A percentile compares a stretch with the other conserved stretches of the same genome.
phyloP scores from a whole-genome alignment of 176 grass and related monocot species.

The Miscanthus lutarioriparius region DNA sequence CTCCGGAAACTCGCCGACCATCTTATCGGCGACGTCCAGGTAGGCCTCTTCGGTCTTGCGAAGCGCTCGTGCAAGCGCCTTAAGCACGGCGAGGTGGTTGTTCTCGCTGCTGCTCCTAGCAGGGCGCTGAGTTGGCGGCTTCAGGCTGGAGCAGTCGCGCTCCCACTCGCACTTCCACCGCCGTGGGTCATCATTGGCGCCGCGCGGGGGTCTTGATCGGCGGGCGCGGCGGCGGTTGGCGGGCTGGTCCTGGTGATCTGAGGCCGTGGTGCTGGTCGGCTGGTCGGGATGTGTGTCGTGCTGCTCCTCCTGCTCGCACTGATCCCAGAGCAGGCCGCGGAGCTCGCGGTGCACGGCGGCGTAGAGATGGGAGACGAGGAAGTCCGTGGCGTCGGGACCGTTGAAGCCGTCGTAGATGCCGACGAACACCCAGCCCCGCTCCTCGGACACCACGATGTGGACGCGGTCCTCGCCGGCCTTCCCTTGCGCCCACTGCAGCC shows the following conservation, averaged over 20 bases:
- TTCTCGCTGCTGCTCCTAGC: slow-evolving; percentile 25
- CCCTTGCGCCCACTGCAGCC: slow-evolving; percentile 87
- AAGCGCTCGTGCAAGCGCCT: slow-evolving; percentile 70
- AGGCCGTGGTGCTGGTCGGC: slow-evolving; percentile 29
- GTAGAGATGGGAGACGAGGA: slow-evolving; percentile 90
- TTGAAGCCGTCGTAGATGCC: slow-evolving; percentile 99
- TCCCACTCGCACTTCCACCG: slow-evolving; percentile 56
- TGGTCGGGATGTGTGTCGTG: not conserved
- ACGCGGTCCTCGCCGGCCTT: slow-evolving; percentile 95
- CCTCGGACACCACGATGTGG: slow-evolving; percentile 87
- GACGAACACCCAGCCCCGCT: slow-evolving; percentile 90
- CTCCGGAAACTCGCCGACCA: slow-evolving; percentile 73
- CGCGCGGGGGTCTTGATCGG: slow-evolving; percentile 29
- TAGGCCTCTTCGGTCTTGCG: slow-evolving; percentile 73
- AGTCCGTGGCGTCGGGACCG: slow-evolving; percentile 97
- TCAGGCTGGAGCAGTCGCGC: slow-evolving; percentile 48
- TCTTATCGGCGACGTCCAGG: slow-evolving; percentile 79
- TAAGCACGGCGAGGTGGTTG: slow-evolving; percentile 74
- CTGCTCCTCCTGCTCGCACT: slow-evolving; percentile 23
- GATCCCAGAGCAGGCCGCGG: slow-evolving; percentile 63
- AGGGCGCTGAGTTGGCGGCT: slow-evolving; percentile 26
- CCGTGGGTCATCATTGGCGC: slow-evolving; percentile 16
- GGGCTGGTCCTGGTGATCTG: slow-evolving; percentile 31
- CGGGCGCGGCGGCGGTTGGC: slow-evolving; percentile 11
- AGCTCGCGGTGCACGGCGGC: slow-evolving; percentile 77